phyloP scores from a whole-genome alignment of 2,329 filamentous ascomycete species.

The Cordyceps farinosa region DNA sequence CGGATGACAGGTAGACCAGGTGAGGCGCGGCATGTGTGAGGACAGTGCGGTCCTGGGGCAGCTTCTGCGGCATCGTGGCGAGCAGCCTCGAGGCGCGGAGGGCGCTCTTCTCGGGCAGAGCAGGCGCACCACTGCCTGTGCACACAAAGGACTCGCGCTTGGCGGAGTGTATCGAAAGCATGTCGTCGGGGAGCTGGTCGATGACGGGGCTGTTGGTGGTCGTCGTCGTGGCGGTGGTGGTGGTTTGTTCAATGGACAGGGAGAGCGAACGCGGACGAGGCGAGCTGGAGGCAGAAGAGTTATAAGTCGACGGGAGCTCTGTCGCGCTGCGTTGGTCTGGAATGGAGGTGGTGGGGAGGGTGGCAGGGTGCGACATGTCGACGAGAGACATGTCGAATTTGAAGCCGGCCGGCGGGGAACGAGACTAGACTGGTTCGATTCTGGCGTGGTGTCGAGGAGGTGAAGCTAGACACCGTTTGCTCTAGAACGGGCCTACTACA shows the following conservation, averaged over 20 bases:
- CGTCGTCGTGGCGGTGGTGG: neutral
- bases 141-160: conserved; percentile 23
- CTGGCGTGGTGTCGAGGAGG: neutral
- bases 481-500: neutral
- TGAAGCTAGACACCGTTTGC: neutral
- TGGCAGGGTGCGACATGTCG: conserved; percentile 5
- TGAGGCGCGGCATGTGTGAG: conserved; percentile 46
- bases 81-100: conserved; percentile 44
- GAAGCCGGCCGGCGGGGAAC: neutral
- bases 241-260: conserved; percentile 5
- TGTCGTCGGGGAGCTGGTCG: conserved; percentile 23
- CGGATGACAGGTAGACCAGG: conserved; percentile 61
- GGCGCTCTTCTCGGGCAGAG: conserved; percentile 49
- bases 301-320: conserved; percentile 7
- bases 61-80: conserved; percentile 32
- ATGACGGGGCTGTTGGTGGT: neutral
- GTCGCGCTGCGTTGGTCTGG: conserved; percentile 10
- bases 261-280: conserved; percentile 4
- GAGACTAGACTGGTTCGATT: neutral
- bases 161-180: conserved; percentile 26
- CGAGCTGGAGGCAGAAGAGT: conserved; percentile 10
- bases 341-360: conserved; percentile 14
- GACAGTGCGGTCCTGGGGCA: conserved; percentile 29
- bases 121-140: conserved; percentile 32
- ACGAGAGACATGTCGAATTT: conserved; percentile 15